A percentile compares a stretch with the other conserved stretches of the same genome.
phyloP scores from a whole-genome alignment of 2,329 filamentous ascomycete genomes.

The Tolypocladium pustulatum region DNA sequence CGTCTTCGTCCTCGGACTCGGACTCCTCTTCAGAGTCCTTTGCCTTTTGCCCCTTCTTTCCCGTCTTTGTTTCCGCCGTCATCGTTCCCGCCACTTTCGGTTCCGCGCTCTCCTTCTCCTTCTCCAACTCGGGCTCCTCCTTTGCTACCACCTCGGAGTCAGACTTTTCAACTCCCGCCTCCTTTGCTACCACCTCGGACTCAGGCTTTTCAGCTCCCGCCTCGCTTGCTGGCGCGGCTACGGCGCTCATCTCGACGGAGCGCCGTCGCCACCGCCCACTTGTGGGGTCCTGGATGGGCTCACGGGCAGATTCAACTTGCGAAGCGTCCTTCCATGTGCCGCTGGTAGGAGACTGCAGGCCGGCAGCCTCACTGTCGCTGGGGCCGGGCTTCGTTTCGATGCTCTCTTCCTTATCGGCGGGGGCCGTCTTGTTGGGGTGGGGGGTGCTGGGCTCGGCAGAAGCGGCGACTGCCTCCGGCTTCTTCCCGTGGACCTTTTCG shows the following conservation, averaged over 20 bases:
- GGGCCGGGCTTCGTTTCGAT: background rate
- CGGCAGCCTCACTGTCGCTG: constrained; percentile 6
- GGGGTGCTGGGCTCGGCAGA: constrained; percentile 1
- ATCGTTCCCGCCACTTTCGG: background rate
- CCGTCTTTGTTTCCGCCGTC: constrained; percentile 6
- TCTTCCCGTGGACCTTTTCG: constrained; percentile 44
- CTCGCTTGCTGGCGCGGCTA: constrained; percentile 19
- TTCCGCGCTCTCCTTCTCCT: constrained; percentile 8
- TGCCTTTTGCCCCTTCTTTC: constrained; percentile 13
- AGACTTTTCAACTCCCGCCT: constrained; percentile 25
- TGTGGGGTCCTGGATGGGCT: constrained; percentile 6
- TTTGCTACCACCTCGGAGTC: constrained; percentile 21
- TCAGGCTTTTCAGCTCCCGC: constrained; percentile 26
- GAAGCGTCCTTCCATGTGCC: constrained; percentile 4
- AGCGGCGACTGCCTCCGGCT: constrained; percentile 10
- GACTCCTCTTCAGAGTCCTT: constrained; percentile 11
- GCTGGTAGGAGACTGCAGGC: constrained; percentile 15
- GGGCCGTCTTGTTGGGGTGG: constrained; percentile 8
- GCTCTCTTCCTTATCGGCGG: background rate
- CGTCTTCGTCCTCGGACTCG: constrained; percentile 9
- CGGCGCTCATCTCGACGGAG: constrained; percentile 16
- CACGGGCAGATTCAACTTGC: constrained; percentile 3
- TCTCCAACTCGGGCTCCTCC: constrained; percentile 26
- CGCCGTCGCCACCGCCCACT: constrained; percentile 5
- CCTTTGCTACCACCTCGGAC: constrained; percentile 20